Evolutionary conservation across 2,329 filamentous ascomycete species (phyloP).

Genomic region (Stachybotrys chartarum): DNA sequence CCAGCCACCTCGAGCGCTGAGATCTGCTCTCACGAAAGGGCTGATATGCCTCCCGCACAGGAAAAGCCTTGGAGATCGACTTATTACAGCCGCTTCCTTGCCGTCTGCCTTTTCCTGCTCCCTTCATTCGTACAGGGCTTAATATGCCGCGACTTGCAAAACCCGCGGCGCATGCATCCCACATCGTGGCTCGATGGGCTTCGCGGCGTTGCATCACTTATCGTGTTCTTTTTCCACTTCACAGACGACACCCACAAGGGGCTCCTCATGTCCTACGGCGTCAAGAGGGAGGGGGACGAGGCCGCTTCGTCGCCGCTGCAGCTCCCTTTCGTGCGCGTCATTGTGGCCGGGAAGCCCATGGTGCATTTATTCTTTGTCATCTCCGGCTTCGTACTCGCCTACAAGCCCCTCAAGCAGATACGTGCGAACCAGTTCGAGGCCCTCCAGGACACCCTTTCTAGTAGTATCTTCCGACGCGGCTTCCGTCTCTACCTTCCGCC

Average conservation of each 20-base stretch:
- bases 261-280: constrained; percentile 12
- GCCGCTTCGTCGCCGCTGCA: constrained; percentile 28
- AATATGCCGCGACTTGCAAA: constrained; percentile 14
- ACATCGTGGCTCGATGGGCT: constrained; percentile 44
- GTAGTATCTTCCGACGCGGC: constrained; percentile 33
- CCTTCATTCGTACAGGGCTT: constrained; percentile 23
- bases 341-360: constrained; percentile 39
- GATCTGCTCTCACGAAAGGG: no score
- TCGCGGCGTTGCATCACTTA: constrained; percentile 37
- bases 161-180: constrained; percentile 23
- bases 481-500: constrained; percentile 36
- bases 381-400: constrained; percentile 45
- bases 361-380: constrained; percentile 48
- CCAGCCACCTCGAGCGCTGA: not conserved
- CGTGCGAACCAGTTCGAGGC: constrained; percentile 36
- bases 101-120: constrained; percentile 9
- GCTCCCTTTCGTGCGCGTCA: constrained; percentile 36
- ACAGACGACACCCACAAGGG: constrained; percentile 29
- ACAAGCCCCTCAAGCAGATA: constrained; percentile 33
- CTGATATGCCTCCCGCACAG: no score
- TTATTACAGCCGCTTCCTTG: no score
- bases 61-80: no score
- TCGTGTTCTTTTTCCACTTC: constrained; percentile 41
- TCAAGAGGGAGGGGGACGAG: not conserved
- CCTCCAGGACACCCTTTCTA: constrained; percentile 30